Percentiles rank a stretch among this genome's conserved stretches.
Evolutionary conservation across 1,284 basidiomycete genomes (phyloP).

Genomic region (Leccinum variabile): DNA sequence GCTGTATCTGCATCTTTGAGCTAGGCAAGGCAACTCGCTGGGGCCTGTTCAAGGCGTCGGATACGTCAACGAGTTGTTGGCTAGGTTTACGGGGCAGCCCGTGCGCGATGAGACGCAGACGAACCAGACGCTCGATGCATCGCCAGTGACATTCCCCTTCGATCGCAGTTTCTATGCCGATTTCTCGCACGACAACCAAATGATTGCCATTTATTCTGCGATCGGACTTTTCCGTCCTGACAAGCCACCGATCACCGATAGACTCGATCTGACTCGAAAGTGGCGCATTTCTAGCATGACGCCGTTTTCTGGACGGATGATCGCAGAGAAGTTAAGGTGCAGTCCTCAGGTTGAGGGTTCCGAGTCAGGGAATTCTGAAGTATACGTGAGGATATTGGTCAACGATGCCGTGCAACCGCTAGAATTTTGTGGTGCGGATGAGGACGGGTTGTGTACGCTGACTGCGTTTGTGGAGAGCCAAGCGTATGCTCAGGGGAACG

Average conservation of each 20-base stretch:
- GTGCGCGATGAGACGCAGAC: conserved; percentile 75
- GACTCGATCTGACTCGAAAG: conserved; percentile 43
- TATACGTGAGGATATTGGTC: conserved; percentile 61
- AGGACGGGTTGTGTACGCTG: conserved; percentile 62
- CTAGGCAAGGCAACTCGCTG: conserved; percentile 62
- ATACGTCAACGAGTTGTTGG: conserved; percentile 84
- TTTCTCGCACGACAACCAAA: conserved; percentile 83
- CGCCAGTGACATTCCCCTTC: conserved; percentile 72
- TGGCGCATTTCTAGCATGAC: conserved; percentile 63
- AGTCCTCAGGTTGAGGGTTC: conserved; percentile 11
- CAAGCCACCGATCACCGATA: conserved; percentile 44
- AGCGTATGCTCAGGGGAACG: conserved; percentile 60
- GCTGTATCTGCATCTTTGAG: conserved; percentile 2
- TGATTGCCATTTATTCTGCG: conserved; percentile 74
- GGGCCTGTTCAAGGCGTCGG: conserved; percentile 80
- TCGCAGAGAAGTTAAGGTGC: conserved; percentile 61
- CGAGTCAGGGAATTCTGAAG: conserved; percentile 19
- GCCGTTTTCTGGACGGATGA: conserved; percentile 65
- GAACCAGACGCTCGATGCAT: conserved; percentile 72
- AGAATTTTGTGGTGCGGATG: conserved; percentile 55
- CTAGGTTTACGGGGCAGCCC: conserved; percentile 64
- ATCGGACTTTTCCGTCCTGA: conserved; percentile 62
- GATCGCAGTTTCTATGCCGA: conserved; percentile 67
- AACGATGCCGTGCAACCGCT: conserved; percentile 69
- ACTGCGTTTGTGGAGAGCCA: conserved; percentile 72